Evolutionary conservation across 2,329 filamentous ascomycete genomes (phyloP).

Genomic region (Didymella segeticola): DNA sequence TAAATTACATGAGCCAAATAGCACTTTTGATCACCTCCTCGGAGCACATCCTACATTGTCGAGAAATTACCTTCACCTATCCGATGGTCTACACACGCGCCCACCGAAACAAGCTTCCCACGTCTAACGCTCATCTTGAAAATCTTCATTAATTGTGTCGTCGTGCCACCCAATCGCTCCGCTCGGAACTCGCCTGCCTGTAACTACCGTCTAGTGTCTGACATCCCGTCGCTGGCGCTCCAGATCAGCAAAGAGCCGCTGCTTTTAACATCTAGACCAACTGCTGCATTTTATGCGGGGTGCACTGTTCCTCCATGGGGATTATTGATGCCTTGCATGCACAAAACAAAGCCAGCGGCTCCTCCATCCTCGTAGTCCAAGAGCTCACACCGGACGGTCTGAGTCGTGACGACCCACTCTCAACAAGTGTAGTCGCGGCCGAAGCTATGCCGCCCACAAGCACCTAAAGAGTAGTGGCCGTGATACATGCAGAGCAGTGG

Average conservation of each 20-base stretch:
- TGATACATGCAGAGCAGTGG: constrained; percentile 4
- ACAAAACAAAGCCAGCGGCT: constrained; percentile 11
- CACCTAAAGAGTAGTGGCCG: constrained; percentile 6
- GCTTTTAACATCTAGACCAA: neutral
- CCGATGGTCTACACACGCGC: neutral
- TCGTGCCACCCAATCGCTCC: constrained; percentile 1
- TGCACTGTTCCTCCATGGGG: constrained; percentile 9
- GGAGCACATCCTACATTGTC: neutral
- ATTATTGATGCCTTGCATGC: constrained; percentile 4
- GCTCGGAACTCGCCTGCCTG: constrained; percentile 9
- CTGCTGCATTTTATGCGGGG: constrained; percentile 6
- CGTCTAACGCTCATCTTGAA: neutral
- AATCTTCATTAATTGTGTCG: neutral
- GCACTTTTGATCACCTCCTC: neutral
- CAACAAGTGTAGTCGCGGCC: constrained; percentile 12
- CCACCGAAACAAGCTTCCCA: constrained; percentile 1
- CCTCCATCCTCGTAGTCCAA: constrained; percentile 1
- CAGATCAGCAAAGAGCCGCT: constrained; percentile 3
- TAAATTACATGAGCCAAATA: neutral
- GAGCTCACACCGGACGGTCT: neutral
- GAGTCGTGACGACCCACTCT: constrained; percentile 15
- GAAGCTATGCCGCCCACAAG: constrained; percentile 5
- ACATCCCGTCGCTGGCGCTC: constrained; percentile 8
- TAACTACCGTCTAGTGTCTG: constrained; percentile 4
- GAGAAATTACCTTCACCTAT: neutral